Evolutionary conservation across 2,329 filamentous ascomycete genomes (phyloP).

Genomic region (Fusarium pseudonygamai): DNA sequence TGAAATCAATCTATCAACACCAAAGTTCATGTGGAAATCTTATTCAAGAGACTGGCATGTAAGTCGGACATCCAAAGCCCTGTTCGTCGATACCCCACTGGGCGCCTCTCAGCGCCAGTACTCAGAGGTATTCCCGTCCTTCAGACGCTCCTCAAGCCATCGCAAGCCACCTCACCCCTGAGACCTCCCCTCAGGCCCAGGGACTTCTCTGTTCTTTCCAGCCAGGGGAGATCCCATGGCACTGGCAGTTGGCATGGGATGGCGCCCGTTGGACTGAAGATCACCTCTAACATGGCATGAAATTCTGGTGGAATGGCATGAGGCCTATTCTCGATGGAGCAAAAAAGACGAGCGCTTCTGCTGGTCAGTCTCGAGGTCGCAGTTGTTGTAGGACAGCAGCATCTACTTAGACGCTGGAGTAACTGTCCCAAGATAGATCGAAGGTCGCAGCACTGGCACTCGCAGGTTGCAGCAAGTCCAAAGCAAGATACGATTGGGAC

Average conservation of each 20-base stretch:
- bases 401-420: conserved; percentile 29
- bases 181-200: conserved; percentile 22
- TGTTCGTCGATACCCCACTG: conserved; percentile 34
- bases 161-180: conserved; percentile 15
- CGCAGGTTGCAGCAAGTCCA: conserved; percentile 18
- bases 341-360: conserved; percentile 26
- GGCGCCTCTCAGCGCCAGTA: conserved; percentile 43
- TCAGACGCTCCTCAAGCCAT: conserved; percentile 25
- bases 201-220: conserved; percentile 12
- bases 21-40: conserved; percentile 9
- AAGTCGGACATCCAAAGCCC: conserved; percentile 23
- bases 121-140: conserved; percentile 39
- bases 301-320: conserved; percentile 37
- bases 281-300: conserved; percentile 37
- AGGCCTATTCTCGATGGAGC: conserved; percentile 5
- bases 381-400: conserved; percentile 13
- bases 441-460: conserved; percentile 12
- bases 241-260: conserved; percentile 33
- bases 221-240: conserved; percentile 30
- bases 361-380: conserved; percentile 33
- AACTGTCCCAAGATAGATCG: conserved; percentile 12
- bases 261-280: conserved; percentile 33
- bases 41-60: conserved; percentile 31
- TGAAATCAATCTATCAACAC: background rate
- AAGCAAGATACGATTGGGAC: conserved; percentile 28